phyloP scores from a whole-genome alignment of 1,284 basidiomycete genomes.

The Termitomyces sp. region DNA sequence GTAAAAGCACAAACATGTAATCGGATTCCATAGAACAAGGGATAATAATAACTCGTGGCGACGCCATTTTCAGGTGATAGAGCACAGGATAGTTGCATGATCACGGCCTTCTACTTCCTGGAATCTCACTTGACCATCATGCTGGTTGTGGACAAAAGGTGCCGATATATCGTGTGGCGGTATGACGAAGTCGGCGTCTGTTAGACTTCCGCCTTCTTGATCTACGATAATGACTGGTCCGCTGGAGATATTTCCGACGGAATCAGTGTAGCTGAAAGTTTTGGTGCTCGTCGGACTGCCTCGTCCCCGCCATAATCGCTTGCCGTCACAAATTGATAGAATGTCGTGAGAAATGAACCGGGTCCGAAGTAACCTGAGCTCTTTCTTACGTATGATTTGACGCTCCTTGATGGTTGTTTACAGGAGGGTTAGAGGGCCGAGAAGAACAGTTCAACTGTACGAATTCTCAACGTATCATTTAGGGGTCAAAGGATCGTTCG shows the following conservation, averaged over 20 bases:
- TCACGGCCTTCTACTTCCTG: constrained; percentile 27
- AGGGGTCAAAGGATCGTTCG: constrained; percentile 2
- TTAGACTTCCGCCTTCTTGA: constrained; percentile 51
- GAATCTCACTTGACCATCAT: constrained; percentile 31
- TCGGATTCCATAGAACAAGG: not conserved
- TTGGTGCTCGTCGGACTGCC: constrained; percentile 49
- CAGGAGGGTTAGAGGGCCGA: constrained; percentile 52
- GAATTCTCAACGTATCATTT: constrained; percentile 53
- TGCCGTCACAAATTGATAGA: constrained; percentile 37
- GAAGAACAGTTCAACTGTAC: constrained; percentile 53
- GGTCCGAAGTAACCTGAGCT: not conserved
- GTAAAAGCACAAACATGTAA: not conserved
- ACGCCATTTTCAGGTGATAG: not conserved
- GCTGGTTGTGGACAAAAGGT: constrained; percentile 15
- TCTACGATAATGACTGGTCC: constrained; percentile 57
- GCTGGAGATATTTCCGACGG: constrained; percentile 55
- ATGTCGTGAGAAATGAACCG: not conserved
- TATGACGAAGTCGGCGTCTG: constrained; percentile 18
- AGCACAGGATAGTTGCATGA: not conserved
- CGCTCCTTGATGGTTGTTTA: constrained; percentile 54
- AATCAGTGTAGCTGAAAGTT: constrained; percentile 57
- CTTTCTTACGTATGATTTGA: constrained; percentile 51
- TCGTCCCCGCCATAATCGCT: constrained; percentile 51
- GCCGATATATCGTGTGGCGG: not conserved
- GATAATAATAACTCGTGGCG: not conserved